These are phyloP conservation scores for Aphanocladium album DNA, from an alignment of 2,329 filamentous ascomycete genomes.

Conservation along the genomic window DNA sequence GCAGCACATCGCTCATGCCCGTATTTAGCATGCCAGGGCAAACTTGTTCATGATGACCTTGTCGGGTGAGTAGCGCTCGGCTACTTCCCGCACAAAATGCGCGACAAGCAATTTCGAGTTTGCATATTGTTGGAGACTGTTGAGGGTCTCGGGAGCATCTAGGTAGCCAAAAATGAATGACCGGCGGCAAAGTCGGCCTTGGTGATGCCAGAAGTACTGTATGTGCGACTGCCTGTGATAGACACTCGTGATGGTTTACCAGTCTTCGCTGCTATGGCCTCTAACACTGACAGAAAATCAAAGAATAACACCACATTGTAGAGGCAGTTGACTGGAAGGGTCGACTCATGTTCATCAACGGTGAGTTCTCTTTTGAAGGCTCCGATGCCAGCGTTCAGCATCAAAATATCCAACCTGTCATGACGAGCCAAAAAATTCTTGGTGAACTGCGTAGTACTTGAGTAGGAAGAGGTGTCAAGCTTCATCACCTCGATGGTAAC, in stretches of 20 bases:
- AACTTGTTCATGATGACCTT: slow-evolving; percentile 18
- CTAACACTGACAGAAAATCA: slow-evolving; percentile 16
- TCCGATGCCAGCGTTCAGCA: slow-evolving; percentile 18
- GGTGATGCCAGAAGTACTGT: not conserved
- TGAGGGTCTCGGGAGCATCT: not conserved
- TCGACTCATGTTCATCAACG: slow-evolving; percentile 15
- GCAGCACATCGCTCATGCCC: slow-evolving; percentile 13
- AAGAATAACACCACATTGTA: slow-evolving; percentile 16
- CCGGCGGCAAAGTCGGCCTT: not conserved
- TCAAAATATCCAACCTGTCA: slow-evolving; percentile 13
- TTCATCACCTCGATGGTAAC: not conserved
- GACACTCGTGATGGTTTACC: slow-evolving; percentile 14
- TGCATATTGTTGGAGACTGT: slow-evolving; percentile 1
- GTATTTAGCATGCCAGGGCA: slow-evolving; percentile 16
- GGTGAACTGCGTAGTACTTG: not conserved
- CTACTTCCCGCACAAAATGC: slow-evolving; percentile 18
- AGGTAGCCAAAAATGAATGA: not conserved
- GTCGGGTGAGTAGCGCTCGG: not conserved
- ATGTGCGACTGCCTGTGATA: slow-evolving; percentile 14
- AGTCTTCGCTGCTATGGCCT: slow-evolving; percentile 11
- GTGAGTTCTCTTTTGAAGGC: slow-evolving; percentile 5
- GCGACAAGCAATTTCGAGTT: slow-evolving; percentile 17
- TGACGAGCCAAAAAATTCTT: not conserved
- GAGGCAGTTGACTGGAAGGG: slow-evolving; percentile 18
- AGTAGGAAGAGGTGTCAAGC: not conserved